phyloP scores from a whole-genome alignment of 164 flowering plant genomes.

The Annona cherimola region DNA sequence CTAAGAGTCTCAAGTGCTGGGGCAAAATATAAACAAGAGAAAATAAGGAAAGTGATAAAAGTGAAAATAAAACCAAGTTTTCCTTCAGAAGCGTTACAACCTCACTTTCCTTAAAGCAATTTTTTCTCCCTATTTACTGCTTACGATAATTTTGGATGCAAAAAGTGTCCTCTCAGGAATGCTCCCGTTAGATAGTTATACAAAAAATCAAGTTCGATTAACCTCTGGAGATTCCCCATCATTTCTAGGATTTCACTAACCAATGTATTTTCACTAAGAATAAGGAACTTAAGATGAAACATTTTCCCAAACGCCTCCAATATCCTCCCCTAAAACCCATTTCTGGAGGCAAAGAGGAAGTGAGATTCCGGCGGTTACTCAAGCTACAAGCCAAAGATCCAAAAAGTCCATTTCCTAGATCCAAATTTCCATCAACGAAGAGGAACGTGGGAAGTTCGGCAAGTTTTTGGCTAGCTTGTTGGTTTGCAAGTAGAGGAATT shows the following conservation, averaged over 20 bases:
- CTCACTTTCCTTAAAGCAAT: too few species aligned
- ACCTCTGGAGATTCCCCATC: background rate
- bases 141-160: too few species aligned
- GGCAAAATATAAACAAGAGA: slow-evolving; percentile 2
- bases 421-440: slow-evolving; percentile 5
- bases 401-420: slow-evolving; percentile 10
- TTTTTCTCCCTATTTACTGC: too few species aligned
- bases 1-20: slow-evolving; percentile 22
- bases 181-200: slow-evolving; percentile 12
- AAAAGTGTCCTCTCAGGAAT: slow-evolving; percentile 1
- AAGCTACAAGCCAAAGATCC: slow-evolving; percentile 10
- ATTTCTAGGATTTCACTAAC: slow-evolving; percentile 6
- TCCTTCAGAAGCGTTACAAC: too few species aligned
- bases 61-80: too few species aligned
- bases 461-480: slow-evolving; percentile 6
- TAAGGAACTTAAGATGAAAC: slow-evolving; percentile 8
- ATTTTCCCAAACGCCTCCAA: slow-evolving; percentile 8
- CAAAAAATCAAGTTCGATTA: slow-evolving; percentile 9
- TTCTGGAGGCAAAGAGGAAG: slow-evolving; percentile 13
- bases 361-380: slow-evolving; percentile 5
- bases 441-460: slow-evolving; percentile 2
- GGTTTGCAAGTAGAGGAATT: slow-evolving; percentile 6
- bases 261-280: slow-evolving; percentile 3
- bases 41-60: too few species aligned
- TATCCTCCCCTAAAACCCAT: slow-evolving; percentile 8